Evolutionary conservation across 83 land plant species (phyloP), one percentile per base, ranked within the genome.

Genomic region (Diphasiastrum complanatum): DNA sequence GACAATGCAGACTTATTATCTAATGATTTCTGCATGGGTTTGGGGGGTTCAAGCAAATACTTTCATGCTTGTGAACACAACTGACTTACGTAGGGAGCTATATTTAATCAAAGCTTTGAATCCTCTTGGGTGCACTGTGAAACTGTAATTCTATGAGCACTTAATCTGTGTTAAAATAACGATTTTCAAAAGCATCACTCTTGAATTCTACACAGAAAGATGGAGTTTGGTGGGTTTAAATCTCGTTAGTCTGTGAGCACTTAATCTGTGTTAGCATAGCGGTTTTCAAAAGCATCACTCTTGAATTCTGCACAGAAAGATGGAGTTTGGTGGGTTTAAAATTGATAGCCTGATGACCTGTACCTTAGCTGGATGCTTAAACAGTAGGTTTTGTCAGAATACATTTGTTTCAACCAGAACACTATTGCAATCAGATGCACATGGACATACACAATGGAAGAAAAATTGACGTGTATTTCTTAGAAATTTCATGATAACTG

Each of bases 401-500:
- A 14, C 12, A 14, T 18, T 41, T 14, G 45, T 0, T 41, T 41
- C 45, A 41, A 41, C n/a, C 45, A 18, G 12, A 41, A 41, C n/a
- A 14, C 45, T 14, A 18, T 14, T 14, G 45, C n/a, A 41, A 18
- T 14, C 12, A 41, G 18, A 41, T 14, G 45, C 45, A 1, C 0
- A 50, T 0, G 22, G 34, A 52, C 31, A 22, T 18, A n/a, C 30
- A 64, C 12, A 51, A 24, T 25, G 26, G 46, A 57, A 25, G 8
- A 14, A 11, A 56, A 27, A 28, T 61, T 26, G 16, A 19, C 12
- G 8, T 37, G 18, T 29, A 23, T 37, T 30, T 36, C 45, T 16
- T n/a, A n/a, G n/a, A n/a, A n/a, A n/a, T 12, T 41, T 26, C 27
- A 18, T 67, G 51, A 33, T 33, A 2, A 28, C 66, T 67, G 48